Evolutionary conservation across 345 rosid species (phyloP).

Genomic region (Ceriops decandra): DNA sequence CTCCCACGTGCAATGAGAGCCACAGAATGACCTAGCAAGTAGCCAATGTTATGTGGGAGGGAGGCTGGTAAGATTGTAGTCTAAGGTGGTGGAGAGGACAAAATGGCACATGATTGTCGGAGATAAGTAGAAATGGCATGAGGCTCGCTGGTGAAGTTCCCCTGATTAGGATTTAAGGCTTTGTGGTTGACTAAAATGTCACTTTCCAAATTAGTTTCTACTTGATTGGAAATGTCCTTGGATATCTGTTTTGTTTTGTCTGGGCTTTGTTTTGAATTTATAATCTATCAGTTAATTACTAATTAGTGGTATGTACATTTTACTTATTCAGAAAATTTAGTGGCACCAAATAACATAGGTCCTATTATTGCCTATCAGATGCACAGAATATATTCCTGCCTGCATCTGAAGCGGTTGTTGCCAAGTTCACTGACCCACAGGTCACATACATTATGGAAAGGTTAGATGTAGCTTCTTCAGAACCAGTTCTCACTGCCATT

Average conservation of each 20-base stretch:
- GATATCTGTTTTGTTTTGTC: no score
- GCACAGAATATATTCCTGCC: conserved; percentile 40
- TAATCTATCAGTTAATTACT: background rate
- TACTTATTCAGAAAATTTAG: background rate
- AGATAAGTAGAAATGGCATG: background rate
- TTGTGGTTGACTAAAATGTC: conserved; percentile 1
- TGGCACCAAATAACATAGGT: conserved; percentile 10
- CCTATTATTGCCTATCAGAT: conserved; percentile 35
- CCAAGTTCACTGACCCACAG: conserved; percentile 60
- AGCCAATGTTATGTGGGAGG: background rate
- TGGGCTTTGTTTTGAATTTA: no score
- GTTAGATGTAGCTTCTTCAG: conserved; percentile 36
- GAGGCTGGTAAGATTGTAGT: background rate
- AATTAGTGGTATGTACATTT: background rate
- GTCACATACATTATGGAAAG: conserved; percentile 52
- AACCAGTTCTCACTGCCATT: conserved; percentile 42
- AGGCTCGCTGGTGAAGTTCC: background rate
- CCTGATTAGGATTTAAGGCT: background rate
- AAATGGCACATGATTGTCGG: background rate
- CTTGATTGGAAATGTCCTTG: no score
- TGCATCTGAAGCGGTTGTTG: conserved; percentile 46
- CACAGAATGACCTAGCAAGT: no score
- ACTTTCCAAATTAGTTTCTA: background rate
- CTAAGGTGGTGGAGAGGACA: background rate
- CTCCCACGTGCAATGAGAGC: no score